phyloP scores from a whole-genome alignment of 108 stramenopile genomes.

The Schizochytrium sp. region DNA sequence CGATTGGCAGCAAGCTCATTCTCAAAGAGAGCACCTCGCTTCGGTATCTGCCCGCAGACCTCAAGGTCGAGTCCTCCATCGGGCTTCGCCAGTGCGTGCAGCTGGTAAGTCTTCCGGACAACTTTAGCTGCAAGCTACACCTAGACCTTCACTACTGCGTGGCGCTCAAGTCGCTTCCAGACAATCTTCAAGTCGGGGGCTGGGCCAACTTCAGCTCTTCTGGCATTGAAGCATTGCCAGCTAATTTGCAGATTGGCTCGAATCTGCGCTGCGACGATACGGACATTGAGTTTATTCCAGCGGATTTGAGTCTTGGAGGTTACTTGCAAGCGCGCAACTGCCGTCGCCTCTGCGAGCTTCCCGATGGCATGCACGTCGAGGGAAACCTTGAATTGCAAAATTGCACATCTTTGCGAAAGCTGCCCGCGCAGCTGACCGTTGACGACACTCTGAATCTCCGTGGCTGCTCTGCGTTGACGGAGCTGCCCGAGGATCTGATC shows the following conservation, averaged over 20 bases:
- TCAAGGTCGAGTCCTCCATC: neutral
- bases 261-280: neutral
- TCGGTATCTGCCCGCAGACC: neutral
- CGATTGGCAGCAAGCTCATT: neutral
- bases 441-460: neutral
- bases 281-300: neutral
- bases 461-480: neutral
- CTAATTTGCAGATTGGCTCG: neutral
- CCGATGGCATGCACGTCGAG: neutral
- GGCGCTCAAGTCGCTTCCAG: neutral
- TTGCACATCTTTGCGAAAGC: neutral
- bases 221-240: neutral
- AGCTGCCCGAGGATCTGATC: neutral
- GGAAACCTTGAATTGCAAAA: neutral
- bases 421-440: neutral
- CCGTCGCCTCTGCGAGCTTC: neutral
- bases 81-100: neutral
- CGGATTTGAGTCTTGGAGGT: neutral
- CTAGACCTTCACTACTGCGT: neutral
- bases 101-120: neutral
- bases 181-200: neutral
- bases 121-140: neutral
- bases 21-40: neutral
- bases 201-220: neutral
- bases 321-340: neutral